phyloP scores from a whole-genome alignment of 768 basidiomycete species.

The Filobasidium floriforme region DNA sequence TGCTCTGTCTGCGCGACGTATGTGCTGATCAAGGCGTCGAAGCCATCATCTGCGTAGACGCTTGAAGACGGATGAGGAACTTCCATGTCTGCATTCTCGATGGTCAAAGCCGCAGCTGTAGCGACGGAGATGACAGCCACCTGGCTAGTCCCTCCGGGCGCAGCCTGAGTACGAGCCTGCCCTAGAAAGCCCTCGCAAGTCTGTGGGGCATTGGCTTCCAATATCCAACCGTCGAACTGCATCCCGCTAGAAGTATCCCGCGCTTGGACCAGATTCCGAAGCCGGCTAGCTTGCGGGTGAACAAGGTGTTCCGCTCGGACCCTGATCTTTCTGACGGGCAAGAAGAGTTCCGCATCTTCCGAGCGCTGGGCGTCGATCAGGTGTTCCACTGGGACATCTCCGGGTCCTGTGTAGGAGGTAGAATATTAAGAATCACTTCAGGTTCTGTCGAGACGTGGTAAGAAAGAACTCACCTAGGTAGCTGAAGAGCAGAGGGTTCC shows the following conservation, averaged over 20 bases:
- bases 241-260: slow-evolving; percentile 7
- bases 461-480: slow-evolving; percentile 8
- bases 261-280: slow-evolving; percentile 1
- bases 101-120: no score
- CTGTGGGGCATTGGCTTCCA: slow-evolving; percentile 5
- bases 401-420: background rate
- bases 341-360: background rate
- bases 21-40: background rate
- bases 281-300: slow-evolving; percentile 12
- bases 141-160: no score
- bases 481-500: slow-evolving; percentile 9
- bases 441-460: no score
- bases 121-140: no score
- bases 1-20: background rate
- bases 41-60: background rate
- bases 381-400: background rate
- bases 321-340: background rate
- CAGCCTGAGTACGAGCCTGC: background rate
- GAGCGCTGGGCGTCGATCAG: slow-evolving; percentile 3
- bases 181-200: slow-evolving; percentile 6
- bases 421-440: background rate
- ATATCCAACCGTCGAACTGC: slow-evolving; percentile 10
- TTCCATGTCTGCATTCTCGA: background rate
- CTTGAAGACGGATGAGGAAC: background rate
- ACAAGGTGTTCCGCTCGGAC: slow-evolving; percentile 4